Percentiles rank a stretch among this genome's conserved stretches.
These are phyloP conservation scores for Euphorbia tirucalli DNA, from an alignment of 345 rosid genomes.

Conservation along the genomic window DNA sequence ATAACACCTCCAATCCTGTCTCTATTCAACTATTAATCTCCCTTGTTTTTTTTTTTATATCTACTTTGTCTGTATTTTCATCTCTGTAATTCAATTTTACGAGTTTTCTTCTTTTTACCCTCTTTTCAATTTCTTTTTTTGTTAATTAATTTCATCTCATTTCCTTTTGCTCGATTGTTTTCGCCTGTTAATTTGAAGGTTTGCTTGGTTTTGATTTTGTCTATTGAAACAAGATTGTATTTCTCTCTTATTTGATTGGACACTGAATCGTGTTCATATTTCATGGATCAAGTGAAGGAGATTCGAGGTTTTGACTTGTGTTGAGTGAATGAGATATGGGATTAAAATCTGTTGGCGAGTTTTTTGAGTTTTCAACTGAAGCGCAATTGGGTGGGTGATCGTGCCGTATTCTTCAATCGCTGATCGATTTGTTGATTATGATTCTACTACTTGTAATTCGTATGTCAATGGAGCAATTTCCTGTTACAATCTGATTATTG, in stretches of 20 bases:
- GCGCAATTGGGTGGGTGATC: conserved; percentile 23
- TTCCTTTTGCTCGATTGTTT: neutral
- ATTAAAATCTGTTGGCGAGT: conserved; percentile 66
- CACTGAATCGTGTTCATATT: conserved; percentile 3
- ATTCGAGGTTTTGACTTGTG: conserved; percentile 31
- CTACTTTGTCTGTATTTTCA: conserved; percentile 1
- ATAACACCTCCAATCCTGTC: conserved; percentile 6
- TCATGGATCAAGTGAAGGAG: conserved; percentile 40
- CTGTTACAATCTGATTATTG: conserved; percentile 36
- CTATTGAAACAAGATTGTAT: neutral
- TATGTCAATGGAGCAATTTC: conserved; percentile 34
- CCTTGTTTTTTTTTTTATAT: neutral
- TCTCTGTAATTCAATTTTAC: neutral
- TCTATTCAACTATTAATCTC: conserved; percentile 1
- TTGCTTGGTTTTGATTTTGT: neutral
- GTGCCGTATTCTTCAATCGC: conserved; percentile 17
- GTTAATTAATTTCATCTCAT: conserved; percentile 1
- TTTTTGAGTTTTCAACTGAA: conserved; percentile 24
- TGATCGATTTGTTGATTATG: conserved; percentile 26
- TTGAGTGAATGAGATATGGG: conserved; percentile 51
- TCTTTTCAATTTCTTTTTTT: neutral
- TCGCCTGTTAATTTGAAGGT: neutral
- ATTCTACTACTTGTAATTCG: neutral
- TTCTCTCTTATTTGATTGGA: neutral
- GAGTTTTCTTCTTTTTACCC: neutral